A percentile compares a stretch with the other conserved stretches of the same genome.
Conservation (phyloP, 2,329 filamentous ascomycete genomes). For the Neopestalotiopsis rosae region DNA sequence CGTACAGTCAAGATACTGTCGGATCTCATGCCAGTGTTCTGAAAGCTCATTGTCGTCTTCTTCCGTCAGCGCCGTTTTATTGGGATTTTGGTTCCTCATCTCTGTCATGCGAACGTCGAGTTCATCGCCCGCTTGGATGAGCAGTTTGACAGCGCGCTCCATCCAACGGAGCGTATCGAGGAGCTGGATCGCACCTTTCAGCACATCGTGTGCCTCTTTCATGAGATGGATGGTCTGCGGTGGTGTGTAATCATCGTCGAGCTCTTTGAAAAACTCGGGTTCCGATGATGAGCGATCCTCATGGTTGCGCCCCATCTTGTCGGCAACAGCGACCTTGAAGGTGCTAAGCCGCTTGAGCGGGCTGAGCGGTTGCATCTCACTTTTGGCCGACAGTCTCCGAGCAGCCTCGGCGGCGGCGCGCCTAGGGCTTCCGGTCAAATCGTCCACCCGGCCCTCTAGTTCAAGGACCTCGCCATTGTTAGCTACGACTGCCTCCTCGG, state of each 20-base stretch:
- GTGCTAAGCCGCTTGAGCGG: constrained; percentile 33
- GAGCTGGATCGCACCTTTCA: constrained; percentile 50
- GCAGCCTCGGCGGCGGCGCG: constrained; percentile 31
- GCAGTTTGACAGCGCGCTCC: constrained; percentile 49
- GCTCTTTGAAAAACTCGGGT: not conserved
- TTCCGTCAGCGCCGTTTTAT: constrained; percentile 16
- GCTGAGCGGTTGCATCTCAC: constrained; percentile 24
- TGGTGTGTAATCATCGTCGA: constrained; percentile 40
- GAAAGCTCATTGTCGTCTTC: constrained; percentile 36
- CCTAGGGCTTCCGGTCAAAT: constrained; percentile 42
- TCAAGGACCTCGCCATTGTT: constrained; percentile 48
- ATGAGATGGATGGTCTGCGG: constrained; percentile 53
- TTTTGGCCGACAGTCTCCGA: constrained; percentile 24
- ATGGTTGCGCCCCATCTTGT: constrained; percentile 26
- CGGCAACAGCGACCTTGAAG: constrained; percentile 32
- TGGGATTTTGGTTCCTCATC: constrained; percentile 23
- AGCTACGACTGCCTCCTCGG: constrained; percentile 48
- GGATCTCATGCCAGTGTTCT: constrained; percentile 51
- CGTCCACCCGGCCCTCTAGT: constrained; percentile 48
- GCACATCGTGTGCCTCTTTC: constrained; percentile 52
- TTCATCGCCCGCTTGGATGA: constrained; percentile 50
- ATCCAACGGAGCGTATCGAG: constrained; percentile 53
- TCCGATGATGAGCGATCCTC: not conserved
- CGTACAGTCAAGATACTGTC: constrained; percentile 51
- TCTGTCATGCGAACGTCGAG: constrained; percentile 39